phyloP scores from a whole-genome alignment of 169 alveolate genomes.

The Plasmodium gonderi region DNA sequence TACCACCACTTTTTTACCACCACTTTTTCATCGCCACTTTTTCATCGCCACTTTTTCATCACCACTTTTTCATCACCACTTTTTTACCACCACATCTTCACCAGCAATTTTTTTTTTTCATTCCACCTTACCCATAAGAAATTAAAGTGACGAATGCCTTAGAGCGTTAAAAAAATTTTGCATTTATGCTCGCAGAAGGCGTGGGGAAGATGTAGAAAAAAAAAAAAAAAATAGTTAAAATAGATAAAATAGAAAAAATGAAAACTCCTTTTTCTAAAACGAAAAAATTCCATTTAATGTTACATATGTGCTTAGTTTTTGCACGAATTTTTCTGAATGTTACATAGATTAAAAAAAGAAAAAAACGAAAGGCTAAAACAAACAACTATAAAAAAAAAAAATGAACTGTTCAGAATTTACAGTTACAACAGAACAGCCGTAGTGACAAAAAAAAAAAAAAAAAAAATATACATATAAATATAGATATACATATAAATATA shows the following conservation, averaged over 20 bases:
- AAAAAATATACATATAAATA: neutral
- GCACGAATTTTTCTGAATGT: constrained; percentile 23
- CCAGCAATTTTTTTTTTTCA: constrained; percentile 23
- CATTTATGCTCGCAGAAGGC: constrained; percentile 24
- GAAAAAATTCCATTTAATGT: constrained; percentile 8
- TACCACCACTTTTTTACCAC: neutral
- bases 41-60: neutral
- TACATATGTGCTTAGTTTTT: neutral
- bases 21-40: too few relatives aligned
- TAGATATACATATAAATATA: neutral
- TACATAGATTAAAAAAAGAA: neutral
- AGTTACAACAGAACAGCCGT: constrained; percentile 10
- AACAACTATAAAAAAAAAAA: neutral
- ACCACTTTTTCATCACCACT: neutral
- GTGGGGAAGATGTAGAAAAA: constrained; percentile 11
- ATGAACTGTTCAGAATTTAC: constrained; percentile 44
- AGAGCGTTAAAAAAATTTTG: constrained; percentile 12
- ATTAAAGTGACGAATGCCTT: neutral
- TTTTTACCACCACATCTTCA: too few relatives aligned
- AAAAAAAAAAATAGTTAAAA: neutral
- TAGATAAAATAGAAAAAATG: neutral
- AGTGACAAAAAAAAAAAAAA: constrained; percentile 27
- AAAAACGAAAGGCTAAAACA: constrained; percentile 10
- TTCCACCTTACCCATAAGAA: neutral
- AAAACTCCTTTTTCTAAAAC: neutral